Evolutionary conservation across 1,139 yeast species (phyloP).

Genomic region (Pichia sp.): DNA sequence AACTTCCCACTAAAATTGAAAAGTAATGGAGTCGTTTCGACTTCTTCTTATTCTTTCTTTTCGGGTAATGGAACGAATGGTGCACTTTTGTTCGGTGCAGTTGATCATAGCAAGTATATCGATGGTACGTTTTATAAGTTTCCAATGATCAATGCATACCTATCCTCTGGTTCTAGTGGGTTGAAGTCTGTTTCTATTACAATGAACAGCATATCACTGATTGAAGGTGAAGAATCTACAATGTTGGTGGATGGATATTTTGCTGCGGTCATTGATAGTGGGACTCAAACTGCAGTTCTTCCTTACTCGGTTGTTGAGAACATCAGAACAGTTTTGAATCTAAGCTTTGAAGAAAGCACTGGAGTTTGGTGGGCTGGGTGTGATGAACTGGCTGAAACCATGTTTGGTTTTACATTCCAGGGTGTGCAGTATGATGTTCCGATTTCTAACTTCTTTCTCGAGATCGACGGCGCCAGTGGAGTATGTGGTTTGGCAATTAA

Average conservation of each 20-base stretch:
- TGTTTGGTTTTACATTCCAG: constrained; percentile 46
- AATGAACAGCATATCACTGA: constrained; percentile 31
- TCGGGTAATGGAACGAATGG: constrained; percentile 42
- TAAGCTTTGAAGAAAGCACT: constrained; percentile 31
- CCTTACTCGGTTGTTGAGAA: constrained; percentile 41
- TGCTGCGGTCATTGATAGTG: background rate
- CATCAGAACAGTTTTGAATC: constrained; percentile 37
- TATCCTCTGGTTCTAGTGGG: constrained; percentile 24
- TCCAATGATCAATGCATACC: constrained; percentile 41
- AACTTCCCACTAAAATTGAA: constrained; percentile 60
- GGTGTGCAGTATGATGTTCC: constrained; percentile 50
- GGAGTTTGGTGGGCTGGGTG: constrained; percentile 38
- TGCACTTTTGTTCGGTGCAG: constrained; percentile 55
- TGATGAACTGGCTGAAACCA: constrained; percentile 29
- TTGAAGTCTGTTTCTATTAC: constrained; percentile 46
- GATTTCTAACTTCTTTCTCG: constrained; percentile 36
- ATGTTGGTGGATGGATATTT: constrained; percentile 31
- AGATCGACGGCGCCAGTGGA: constrained; percentile 11
- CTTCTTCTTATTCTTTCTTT: constrained; percentile 52
- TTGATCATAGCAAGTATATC: constrained; percentile 50
- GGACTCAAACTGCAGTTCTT: constrained; percentile 39
- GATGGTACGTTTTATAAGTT: constrained; percentile 43
- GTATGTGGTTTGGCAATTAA: constrained; percentile 17
- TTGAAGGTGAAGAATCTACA: background rate
- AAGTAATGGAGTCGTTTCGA: constrained; percentile 48